Evolutionary conservation across 192 early-diverging fungal species (phyloP), one percentile per base, ranked within the genome.

Genomic region (Coemansia sp.): DNA sequence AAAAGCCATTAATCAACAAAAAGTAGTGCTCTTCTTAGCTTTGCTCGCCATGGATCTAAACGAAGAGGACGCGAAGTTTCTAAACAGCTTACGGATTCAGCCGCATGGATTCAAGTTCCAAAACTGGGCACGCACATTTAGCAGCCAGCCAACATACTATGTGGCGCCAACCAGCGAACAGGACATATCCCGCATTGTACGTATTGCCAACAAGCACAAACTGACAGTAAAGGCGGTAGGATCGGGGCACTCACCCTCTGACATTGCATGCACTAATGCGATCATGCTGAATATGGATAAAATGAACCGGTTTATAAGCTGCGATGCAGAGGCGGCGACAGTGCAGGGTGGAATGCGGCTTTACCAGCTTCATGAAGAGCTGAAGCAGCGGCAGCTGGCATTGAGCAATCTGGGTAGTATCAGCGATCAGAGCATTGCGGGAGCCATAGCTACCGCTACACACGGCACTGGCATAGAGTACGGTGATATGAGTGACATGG

Each of bases 171-270:
- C 64, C 7, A 83, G 72, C 26, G 88, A 90, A 48, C 59, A 59
- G 5, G 81, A 87, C 12, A 51, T 90, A n/a, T 50, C 81, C 30
- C 80, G 81, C 68, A 77, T 90, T 55, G 54, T 80, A 10, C 60
- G 49, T 31, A 58, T 67, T 0, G 71, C 74, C 15, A 10, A 39
- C 40, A 23, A 57, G 11, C 50, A 74, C 33, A 57, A 78, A 2
- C 75, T 86, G 35, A 37, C 41, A 11, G 70, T 91, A 58, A 86
- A 86, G 57, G 80, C 83, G 3, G 68, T 88, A 31, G 88, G 88
- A 1, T 78, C 84, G 18, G 87, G 86, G 0, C 87, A 91, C 61
- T 91, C 87, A 18, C 87, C 87, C 14, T 91, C 87, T 0, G 88
- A 91, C 51, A 38, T 91, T 11, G 85, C 87, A 0, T 87, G 82